These are phyloP conservation scores for sweet orange (Citrus sinensis) DNA, from an alignment of 345 rosid genomes.

Conservation along the genomic window DVS_A1.0 CM039169.1:27954001-27954500, in stretches of 20 bases:
- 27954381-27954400: conserved; percentile 84
- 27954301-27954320: neutral
- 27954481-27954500: conserved; percentile 71
- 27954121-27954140: conserved; percentile 1
- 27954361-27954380: conserved; percentile 70
- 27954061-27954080: neutral
- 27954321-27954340: neutral
- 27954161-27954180: conserved; percentile 86
- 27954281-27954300: neutral
- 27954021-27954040: conserved; percentile 85
- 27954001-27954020: conserved; percentile 85
- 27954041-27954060: conserved; percentile 57
- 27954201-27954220: conserved; percentile 43
- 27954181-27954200: conserved; percentile 79
- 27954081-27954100: neutral
- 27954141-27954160: conserved; percentile 56
- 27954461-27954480: conserved; percentile 62
- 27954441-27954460: conserved; percentile 67
- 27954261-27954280: neutral
- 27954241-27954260: neutral
- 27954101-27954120: neutral
- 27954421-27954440: conserved; percentile 93
- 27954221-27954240: neutral
- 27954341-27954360: neutral
- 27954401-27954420: conserved; percentile 86